Base-by-base conservation (phyloP, 176 grass and related monocot species). In the Phoenix roebelenii region DNA sequence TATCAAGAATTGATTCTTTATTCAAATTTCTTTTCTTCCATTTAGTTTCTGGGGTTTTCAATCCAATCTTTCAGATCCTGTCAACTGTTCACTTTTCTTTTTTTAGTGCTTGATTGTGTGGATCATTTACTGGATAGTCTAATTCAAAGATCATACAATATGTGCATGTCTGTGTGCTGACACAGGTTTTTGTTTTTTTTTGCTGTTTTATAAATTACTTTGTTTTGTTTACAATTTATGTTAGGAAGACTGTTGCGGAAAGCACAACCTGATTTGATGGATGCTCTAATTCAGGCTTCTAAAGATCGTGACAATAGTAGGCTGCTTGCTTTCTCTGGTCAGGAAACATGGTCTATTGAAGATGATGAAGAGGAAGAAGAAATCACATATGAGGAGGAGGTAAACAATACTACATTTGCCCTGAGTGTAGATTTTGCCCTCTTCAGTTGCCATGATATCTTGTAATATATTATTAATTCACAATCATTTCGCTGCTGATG, bases 201-300 rank as follows among this genome's bases (percentile, higher is more conserved):
- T 44, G 35, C 35, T 44, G 14, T 44, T 44, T 51, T 55, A 22
- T 18, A 58, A 58, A 24, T 63, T 57, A 26, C 48, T 30, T 51
- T 5, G 53, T 72, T 50, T 49, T 73, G 26, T 57, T 58, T 44
- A 44, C 35, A 44, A 23, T 79, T 68, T 72, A 22, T 72, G 25
- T 78, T 73, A 91, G 92, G 87, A 72, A 82, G 81, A 52, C 87
- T 97, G 72, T 60, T 97, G 52, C 86, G 92, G 9, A 32, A 76
- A 74, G 92, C 78, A 76, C 74, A 85, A 61, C 92, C 87, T 49
- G 87, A 97, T 71, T 59, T 97, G 69, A 90, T 97, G 87, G 92
- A 97, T 77, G 75, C 78, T 76, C 72, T 97, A 71, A 85, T 97
- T 80, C 78, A 91, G 59, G 76, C 84, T 49, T 88, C 71, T 50